Conservation (phyloP, 371 early-diverging fungal genomes). For the Mortierella sp. region DNA sequence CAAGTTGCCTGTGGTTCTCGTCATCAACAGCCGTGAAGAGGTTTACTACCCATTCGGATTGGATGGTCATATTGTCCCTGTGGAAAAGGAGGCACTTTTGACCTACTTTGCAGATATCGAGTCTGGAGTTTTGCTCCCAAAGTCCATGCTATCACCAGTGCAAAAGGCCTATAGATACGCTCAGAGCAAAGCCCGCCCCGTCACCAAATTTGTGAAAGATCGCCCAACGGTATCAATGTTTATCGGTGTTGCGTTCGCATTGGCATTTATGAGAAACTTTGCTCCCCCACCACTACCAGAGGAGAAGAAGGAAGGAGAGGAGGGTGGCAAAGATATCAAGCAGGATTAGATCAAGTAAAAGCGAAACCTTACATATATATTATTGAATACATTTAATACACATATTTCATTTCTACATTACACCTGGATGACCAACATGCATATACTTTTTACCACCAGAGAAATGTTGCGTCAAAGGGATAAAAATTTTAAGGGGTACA, state of each 20-base stretch:
- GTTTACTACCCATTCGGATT: slow-evolving; percentile 34
- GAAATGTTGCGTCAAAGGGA: no score
- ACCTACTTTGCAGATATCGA: slow-evolving; percentile 36
- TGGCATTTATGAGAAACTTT: slow-evolving; percentile 31
- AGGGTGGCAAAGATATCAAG: slow-evolving; percentile 28
- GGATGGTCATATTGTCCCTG: slow-evolving; percentile 38
- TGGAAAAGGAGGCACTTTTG: slow-evolving; percentile 28
- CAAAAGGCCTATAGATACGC: slow-evolving; percentile 40
- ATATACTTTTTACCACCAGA: no score
- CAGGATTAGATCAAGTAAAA: slow-evolving; percentile 21
- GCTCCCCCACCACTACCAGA: slow-evolving; percentile 8
- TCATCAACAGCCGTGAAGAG: slow-evolving; percentile 50
- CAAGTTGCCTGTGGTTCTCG: slow-evolving; percentile 35
- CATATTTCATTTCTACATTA: no score
- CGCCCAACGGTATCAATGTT: slow-evolving; percentile 27
- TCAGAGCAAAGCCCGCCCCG: slow-evolving; percentile 4
- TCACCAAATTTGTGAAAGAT: slow-evolving; percentile 10
- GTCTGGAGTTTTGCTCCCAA: slow-evolving; percentile 25
- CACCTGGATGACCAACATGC: no score
- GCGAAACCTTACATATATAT: no score
- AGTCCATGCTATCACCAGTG: slow-evolving; percentile 30
- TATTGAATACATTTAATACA: no score
- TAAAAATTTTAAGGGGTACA: not conserved
- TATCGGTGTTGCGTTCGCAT: slow-evolving; percentile 23
- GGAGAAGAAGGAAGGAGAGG: slow-evolving; percentile 15